Base-by-base conservation (phyloP, 2,329 filamentous ascomycete species). In the Orbilia quercus region DNA sequence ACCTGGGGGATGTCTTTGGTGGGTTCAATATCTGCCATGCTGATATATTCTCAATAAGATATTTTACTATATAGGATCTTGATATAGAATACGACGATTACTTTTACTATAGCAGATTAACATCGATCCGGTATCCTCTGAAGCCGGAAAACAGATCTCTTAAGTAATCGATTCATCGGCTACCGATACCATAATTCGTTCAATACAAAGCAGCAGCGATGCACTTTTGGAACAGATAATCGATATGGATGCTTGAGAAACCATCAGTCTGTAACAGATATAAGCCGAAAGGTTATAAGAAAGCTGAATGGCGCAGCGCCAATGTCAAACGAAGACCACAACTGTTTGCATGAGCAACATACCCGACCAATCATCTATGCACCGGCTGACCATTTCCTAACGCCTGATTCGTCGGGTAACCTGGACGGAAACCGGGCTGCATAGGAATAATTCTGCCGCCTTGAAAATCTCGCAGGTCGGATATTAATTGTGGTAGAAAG, bases 191-290 rank as follows among this genome's bases (percentile, higher is more conserved):
- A 4, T 31, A 31, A 5, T 31, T 31, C 28, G 9, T 31, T 31
- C n/a, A 31, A 4, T 31, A 9, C 28, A 9, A 50, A 25, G 34
- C 34, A 40, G 14, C 31, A 23, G 18, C 31, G 50, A 54, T 54
- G 50, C 31, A 22, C 50, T 54, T 38, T 54, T 40, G 50, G 38
- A 54, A 1, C 20, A 28, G 14, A 11, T 14, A 42, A 54, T 9
- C 34, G 34, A 54, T 31, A 4, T 31, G 5, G 28, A 31, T 4
- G 50, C 50, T 54, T 38, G 16, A 23, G 7, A 22, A 54, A 23
- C 23, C 28, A 9, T 54, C 50, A 54, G 50, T 31, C 40, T 34
- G 50, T 54, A 54, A 40, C 4, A 4, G 9, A 31, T 31, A 31
- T 5, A 4, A 9, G 28, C 9, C 4, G 28, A 28, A 40, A 20